Conservation (phyloP, 2,329 filamentous ascomycete genomes). For the Diaporthe sp. region DNA sequence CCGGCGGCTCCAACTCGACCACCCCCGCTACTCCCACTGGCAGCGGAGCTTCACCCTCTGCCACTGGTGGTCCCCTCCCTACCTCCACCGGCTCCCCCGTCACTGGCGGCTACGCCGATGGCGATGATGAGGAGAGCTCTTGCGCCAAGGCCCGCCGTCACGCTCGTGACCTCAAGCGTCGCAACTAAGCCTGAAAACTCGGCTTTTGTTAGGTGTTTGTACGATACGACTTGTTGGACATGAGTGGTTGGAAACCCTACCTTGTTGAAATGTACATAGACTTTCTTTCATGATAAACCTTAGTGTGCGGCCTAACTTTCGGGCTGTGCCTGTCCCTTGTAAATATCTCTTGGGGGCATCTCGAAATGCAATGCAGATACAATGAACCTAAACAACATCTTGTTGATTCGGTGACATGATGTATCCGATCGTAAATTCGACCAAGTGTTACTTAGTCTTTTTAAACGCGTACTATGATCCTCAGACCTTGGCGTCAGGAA, state of each 20-base stretch:
- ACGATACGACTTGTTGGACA: not conserved
- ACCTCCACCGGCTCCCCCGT: slow-evolving; percentile 24
- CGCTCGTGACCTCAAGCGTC: slow-evolving; percentile 25
- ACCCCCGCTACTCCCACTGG: slow-evolving; percentile 37
- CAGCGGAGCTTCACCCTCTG: slow-evolving; percentile 31
- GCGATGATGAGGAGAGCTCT: slow-evolving; percentile 12
- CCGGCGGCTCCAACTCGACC: slow-evolving; percentile 37
- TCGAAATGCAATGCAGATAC: slow-evolving; percentile 21
- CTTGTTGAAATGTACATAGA: slow-evolving; percentile 28
- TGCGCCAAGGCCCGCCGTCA: slow-evolving; percentile 29
- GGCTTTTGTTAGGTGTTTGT: not conserved
- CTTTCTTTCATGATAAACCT: slow-evolving; percentile 2
- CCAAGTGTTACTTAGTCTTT: too few species aligned
- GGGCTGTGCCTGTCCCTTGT: slow-evolving; percentile 7
- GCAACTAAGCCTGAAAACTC: not conserved
- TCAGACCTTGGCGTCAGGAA: not conserved
- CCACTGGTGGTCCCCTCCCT: slow-evolving; percentile 32
- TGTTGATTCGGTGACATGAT: not conserved
- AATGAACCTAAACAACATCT: not conserved
- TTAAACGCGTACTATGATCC: not conserved
- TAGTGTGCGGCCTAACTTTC: slow-evolving; percentile 17
- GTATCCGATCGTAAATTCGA: not conserved
- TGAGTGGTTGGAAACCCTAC: slow-evolving; percentile 6
- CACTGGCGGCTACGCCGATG: slow-evolving; percentile 10
- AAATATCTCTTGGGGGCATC: not conserved